phyloP scores from a whole-genome alignment of 2,329 filamentous ascomycete genomes.

The Zasmidium cellare region DNA sequence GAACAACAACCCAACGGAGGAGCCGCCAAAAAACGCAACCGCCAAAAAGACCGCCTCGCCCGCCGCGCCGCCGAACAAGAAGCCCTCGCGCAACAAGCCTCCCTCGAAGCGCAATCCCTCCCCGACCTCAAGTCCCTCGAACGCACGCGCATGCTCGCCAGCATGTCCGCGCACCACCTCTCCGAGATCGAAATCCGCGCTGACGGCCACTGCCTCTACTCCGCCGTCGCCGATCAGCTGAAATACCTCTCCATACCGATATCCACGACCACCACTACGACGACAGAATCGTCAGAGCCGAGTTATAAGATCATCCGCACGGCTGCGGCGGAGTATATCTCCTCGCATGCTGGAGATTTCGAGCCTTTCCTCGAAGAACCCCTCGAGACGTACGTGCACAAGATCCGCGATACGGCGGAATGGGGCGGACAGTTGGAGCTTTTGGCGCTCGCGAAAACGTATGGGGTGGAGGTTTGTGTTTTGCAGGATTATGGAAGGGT shows the following conservation, averaged over 20 bases:
- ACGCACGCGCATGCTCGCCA: slow-evolving; percentile 66
- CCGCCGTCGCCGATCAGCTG: slow-evolving; percentile 85
- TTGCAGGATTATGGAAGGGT: slow-evolving; percentile 78
- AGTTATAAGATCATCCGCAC: slow-evolving; percentile 67
- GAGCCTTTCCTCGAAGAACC: slow-evolving; percentile 83
- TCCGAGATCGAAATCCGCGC: slow-evolving; percentile 77
- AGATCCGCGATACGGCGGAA: slow-evolving; percentile 83
- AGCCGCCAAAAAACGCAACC: slow-evolving; percentile 71
- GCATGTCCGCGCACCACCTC: slow-evolving; percentile 65
- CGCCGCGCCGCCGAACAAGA: slow-evolving; percentile 84
- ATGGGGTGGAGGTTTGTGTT: slow-evolving; percentile 77
- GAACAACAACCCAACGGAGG: slow-evolving; percentile 25
- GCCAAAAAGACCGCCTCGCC: slow-evolving; percentile 87
- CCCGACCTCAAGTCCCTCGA: slow-evolving; percentile 73
- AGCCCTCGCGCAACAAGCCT: slow-evolving; percentile 65
- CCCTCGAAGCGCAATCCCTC: slow-evolving; percentile 71
- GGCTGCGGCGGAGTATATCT: slow-evolving; percentile 76
- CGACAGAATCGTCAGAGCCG: slow-evolving; percentile 13
- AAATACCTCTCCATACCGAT: slow-evolving; percentile 29
- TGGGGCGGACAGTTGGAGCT: slow-evolving; percentile 96
- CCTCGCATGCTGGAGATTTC: slow-evolving; percentile 74
- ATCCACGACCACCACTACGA: slow-evolving; percentile 43
- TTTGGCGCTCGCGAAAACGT: slow-evolving; percentile 77
- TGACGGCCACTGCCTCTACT: slow-evolving; percentile 94
- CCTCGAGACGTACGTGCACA: slow-evolving; percentile 68